Evolutionary conservation across 2,329 filamentous ascomycete species (phyloP), one percentile per base, ranked within the genome.

Genomic region (Balansia obtecta): DNA sequence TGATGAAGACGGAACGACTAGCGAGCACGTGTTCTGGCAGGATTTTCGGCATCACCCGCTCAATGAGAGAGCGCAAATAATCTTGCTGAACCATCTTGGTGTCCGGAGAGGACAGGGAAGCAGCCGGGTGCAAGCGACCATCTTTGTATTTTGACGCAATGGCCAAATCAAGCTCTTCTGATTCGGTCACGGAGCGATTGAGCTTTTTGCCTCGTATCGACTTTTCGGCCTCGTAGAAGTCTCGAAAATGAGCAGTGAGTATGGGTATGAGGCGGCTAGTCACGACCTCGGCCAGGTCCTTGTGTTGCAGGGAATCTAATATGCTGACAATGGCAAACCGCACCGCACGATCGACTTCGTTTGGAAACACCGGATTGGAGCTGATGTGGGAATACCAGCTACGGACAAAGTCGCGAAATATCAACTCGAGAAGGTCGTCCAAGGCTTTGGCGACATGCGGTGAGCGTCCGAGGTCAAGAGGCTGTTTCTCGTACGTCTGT

Each of bases 111-210:
- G 86, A 81, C 59, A 95, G 70, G 13, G 84, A 86, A 5, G 87
- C 90, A 5, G 93, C 93, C 4, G 87, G 77, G 63, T 98, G 94
- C 52, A 98, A 72, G 55, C 85, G 88, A 27, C 91, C 91, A 64
- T 94, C 85, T 50, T 79, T 84, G 67, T 93, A 98, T 67, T 95
- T 96, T 40, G 80, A 84, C n/a, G 93, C 93, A 66, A 98, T 95
- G 1, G 93, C 93, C 57, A 95, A 74, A 65, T 97, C 90, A 59
- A 98, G 73, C 74, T 98, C 93, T 63, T 96, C 91, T 1, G 90
- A 95, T 68, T 98, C 93, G 2, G 94, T 97, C 50, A 98, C 83
- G 56, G 85, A 89, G 48, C 88, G 82, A 58, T 89, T 93, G 51
- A 97, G 72, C 66, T 95, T 88, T 63, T 83, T 86, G 12, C 94